A percentile compares a stretch with the other conserved stretches of the same genome.
phyloP scores from a whole-genome alignment of 2,329 filamentous ascomycete species.

The Fusarium chuoi region DNA sequence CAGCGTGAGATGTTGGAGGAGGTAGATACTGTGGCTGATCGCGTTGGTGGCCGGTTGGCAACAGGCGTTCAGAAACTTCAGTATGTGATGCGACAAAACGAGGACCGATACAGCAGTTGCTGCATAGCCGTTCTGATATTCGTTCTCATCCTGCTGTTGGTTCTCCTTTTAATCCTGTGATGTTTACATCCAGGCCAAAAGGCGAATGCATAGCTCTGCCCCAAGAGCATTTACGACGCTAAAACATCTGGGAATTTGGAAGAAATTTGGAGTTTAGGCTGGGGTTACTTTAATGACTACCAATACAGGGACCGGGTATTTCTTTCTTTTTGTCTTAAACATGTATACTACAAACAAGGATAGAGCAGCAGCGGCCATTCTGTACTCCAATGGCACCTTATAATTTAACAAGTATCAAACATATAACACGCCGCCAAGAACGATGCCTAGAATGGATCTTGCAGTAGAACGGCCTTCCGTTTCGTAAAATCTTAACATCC shows the following conservation, averaged over 20 bases:
- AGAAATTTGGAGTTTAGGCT: conserved; percentile 39
- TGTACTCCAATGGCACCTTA: conserved; percentile 20
- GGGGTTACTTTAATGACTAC: conserved; percentile 21
- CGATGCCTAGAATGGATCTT: conserved; percentile 3
- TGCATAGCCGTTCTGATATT: conserved; percentile 91
- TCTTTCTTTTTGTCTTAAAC: conserved; percentile 26
- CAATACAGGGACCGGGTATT: conserved; percentile 14
- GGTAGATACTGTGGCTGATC: conserved; percentile 84
- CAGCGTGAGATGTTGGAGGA: conserved; percentile 89
- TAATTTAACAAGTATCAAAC: conserved; percentile 41
- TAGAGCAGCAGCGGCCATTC: conserved; percentile 16
- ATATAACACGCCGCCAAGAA: conserved; percentile 20
- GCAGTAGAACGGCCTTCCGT: conserved; percentile 5
- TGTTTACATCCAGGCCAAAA: neutral
- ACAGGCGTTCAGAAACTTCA: conserved; percentile 88
- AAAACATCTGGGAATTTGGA: conserved; percentile 28
- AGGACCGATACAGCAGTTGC: conserved; percentile 88
- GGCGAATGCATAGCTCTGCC: neutral
- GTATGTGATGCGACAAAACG: conserved; percentile 86
- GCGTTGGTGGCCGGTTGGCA: conserved; percentile 86
- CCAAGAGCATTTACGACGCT: conserved; percentile 26
- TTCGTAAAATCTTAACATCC: conserved; percentile 23
- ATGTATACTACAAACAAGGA: conserved; percentile 44
- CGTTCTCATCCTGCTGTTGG: conserved; percentile 85
- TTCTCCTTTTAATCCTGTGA: conserved; percentile 76